Evolutionary conservation across 2,329 filamentous ascomycete genomes (phyloP), one percentile per base, ranked within the genome.

Genomic region (Helicocarpus griseus): DNA sequence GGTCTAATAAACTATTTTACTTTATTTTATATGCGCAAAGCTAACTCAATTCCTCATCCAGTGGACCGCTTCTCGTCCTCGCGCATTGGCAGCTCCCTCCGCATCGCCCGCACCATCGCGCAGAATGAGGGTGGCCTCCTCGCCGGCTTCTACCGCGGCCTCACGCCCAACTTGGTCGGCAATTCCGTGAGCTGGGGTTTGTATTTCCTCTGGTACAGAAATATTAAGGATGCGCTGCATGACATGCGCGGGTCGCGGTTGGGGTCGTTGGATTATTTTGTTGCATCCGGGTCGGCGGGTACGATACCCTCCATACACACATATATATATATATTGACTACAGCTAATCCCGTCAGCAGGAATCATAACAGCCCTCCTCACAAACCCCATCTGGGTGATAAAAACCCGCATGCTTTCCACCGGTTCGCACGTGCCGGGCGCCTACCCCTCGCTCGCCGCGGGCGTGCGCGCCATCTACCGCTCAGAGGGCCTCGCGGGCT

Each of bases 371-470:
- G 86, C 90, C 40, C 72, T 87, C 28, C 77, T 91, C 58, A 97
- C 93, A 28, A 97, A 97, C 66, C 93, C 93, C 2, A 84, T 98
- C 61, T 98, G 93, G 93, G 93, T 98, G 2, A 82, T 98, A 67
- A 97, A 97, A 75, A 97, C 91, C 7, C 86, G 93, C 56, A 97
- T 98, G 89, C 76, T 97, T 22, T 89, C 89, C 28, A 90, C 87
- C 3, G 87, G 93, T 58, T 80, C 81, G 47, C 76, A 80, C 50
- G 77, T 82, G 5, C 79, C 77, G 1, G 89, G 89, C 13, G 93
- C 91, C 1, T 98, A 98, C 69, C 77, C 80, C 14, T 85, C 81
- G 57, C 87, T 96, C 75, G 72, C 77, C 57, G 77, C 83, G 46
- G 93, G 93, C 26, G 79, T 83, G 2, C 68, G 67, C 35, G 77